phyloP scores from a whole-genome alignment of 768 basidiomycete genomes.

The Phaeolepiota aurea region DNA sequence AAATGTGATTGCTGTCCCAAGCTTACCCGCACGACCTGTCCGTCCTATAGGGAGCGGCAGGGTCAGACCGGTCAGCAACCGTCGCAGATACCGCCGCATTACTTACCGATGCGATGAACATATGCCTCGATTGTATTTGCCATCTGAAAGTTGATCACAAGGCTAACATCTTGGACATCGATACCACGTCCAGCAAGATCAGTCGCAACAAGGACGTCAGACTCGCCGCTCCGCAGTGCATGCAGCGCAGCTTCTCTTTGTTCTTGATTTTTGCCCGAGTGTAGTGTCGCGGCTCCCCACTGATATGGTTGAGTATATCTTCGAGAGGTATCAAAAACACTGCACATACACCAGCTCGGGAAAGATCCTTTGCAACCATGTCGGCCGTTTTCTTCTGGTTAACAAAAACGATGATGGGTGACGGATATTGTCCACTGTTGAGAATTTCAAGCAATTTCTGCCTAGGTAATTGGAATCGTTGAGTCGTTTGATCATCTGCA shows the following conservation, averaged over 20 bases:
- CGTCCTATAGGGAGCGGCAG: slow-evolving; percentile 49
- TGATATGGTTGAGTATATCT: slow-evolving; percentile 17
- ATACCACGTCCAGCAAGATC: slow-evolving; percentile 98
- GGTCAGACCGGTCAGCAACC: slow-evolving; percentile 8
- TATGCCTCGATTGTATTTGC: slow-evolving; percentile 93
- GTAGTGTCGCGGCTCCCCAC: slow-evolving; percentile 89
- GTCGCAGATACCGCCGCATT: slow-evolving; percentile 14
- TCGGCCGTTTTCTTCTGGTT: slow-evolving; percentile 99
- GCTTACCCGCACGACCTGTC: slow-evolving; percentile 96
- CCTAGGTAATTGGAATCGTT: slow-evolving; percentile 31
- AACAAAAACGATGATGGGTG: slow-evolving; percentile 98
- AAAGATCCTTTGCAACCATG: slow-evolving; percentile 92
- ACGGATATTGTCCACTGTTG: slow-evolving; percentile 71
- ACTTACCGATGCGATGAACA: slow-evolving; percentile 96
- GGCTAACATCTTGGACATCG: slow-evolving; percentile 92
- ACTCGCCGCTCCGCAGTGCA: slow-evolving; percentile 75
- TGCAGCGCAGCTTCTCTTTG: slow-evolving; percentile 92
- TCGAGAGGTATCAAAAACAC: slow-evolving; percentile 6
- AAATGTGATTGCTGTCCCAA: slow-evolving; percentile 92
- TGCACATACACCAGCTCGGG: slow-evolving; percentile 71
- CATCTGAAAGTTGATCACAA: slow-evolving; percentile 99
- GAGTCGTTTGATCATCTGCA: slow-evolving; percentile 7
- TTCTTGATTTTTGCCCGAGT: slow-evolving; percentile 97
- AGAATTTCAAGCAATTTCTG: slow-evolving; percentile 85
- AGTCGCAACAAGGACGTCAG: slow-evolving; percentile 90